Conservation (phyloP, 345 rosid genomes). For the Syzygium grande region DNA sequence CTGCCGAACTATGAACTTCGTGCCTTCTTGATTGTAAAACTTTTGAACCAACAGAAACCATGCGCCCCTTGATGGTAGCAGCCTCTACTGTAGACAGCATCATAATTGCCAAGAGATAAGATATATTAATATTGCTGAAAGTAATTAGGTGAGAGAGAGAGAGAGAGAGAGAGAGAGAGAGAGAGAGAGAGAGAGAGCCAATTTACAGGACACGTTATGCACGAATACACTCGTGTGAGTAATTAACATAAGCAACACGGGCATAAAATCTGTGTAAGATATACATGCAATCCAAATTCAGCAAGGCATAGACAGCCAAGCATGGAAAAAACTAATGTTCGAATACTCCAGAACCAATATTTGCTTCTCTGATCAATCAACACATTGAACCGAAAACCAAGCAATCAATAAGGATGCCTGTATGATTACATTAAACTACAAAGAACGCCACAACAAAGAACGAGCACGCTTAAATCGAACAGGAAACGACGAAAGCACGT, state of each 20-base stretch:
- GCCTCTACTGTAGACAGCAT: background rate
- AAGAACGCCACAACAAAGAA: background rate
- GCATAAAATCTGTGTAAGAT: background rate
- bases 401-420: background rate
- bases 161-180: background rate
- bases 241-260: background rate
- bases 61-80: background rate
- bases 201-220: background rate
- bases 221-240: background rate
- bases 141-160: background rate
- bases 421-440: background rate
- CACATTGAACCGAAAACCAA: background rate
- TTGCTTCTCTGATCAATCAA: background rate
- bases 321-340: background rate
- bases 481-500: background rate
- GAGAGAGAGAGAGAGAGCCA: background rate
- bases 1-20: slow-evolving; percentile 6
- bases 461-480: background rate
- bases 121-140: background rate
- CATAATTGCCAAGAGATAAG: background rate
- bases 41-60: slow-evolving; percentile 56
- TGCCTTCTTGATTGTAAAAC: slow-evolving; percentile 30
- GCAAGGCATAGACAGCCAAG: background rate
- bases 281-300: background rate
- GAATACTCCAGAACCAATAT: background rate